Conservation (phyloP, 495 filamentous ascomycete species). For the Aspergillus incahuasiensis region DNA sequence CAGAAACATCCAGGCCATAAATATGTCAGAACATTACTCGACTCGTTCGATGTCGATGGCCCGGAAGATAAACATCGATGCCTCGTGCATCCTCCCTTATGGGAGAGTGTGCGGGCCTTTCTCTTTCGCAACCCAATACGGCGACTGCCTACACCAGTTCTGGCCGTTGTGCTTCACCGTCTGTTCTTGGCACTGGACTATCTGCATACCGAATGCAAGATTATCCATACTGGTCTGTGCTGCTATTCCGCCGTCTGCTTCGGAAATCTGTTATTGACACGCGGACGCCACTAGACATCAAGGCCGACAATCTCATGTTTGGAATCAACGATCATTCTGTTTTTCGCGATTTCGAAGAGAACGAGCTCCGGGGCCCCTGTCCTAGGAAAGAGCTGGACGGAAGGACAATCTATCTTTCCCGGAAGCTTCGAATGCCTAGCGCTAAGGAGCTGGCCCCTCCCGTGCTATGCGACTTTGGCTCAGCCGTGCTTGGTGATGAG, state of each 20-base stretch:
- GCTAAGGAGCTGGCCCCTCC: constrained; percentile 22
- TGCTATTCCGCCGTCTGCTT: neutral
- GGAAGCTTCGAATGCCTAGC: constrained; percentile 31
- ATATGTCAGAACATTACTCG: constrained; percentile 26
- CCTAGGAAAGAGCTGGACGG: constrained; percentile 32
- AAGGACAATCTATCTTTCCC: constrained; percentile 32
- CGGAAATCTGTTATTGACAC: no score
- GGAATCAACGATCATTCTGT: constrained; percentile 36
- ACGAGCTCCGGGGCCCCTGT: constrained; percentile 30
- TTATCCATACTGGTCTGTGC: constrained; percentile 39
- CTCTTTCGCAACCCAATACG: constrained; percentile 26
- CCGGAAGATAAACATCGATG: constrained; percentile 29
- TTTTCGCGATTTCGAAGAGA: constrained; percentile 31
- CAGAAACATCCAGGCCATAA: constrained; percentile 27
- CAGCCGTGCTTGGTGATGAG: constrained; percentile 58
- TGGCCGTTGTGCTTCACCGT: constrained; percentile 28
- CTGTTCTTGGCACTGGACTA: constrained; percentile 41
- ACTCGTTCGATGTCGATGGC: constrained; percentile 29
- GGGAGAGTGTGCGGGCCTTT: constrained; percentile 36
- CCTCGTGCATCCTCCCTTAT: constrained; percentile 38
- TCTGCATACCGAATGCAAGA: constrained; percentile 44
- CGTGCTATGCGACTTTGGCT: constrained; percentile 73
- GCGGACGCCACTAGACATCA: no score
- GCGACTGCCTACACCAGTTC: constrained; percentile 30
- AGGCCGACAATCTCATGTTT: constrained; percentile 40